These are phyloP conservation scores for Dictyostelium discoideum DNA, from an alignment of 78 protist species.

Conservation along the genomic window DNA sequence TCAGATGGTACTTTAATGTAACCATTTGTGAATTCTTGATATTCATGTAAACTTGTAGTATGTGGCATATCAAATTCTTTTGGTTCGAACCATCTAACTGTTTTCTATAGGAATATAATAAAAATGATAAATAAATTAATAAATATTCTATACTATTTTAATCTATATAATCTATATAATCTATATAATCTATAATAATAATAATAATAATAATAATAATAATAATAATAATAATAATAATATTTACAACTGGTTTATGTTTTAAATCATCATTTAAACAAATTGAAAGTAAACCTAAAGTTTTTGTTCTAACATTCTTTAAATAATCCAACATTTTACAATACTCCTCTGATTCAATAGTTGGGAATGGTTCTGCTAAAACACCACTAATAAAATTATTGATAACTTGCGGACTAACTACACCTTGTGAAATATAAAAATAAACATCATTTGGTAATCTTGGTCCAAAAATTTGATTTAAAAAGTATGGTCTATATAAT, in stretches of 20 bases:
- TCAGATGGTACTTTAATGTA: neutral
- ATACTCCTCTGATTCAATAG: conserved; percentile 57
- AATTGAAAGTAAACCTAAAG: conserved; percentile 32
- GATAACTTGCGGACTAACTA: conserved; percentile 60
- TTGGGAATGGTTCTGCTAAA: conserved; percentile 63
- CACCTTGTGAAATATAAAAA: conserved; percentile 74
- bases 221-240: neutral
- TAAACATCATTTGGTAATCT: conserved; percentile 76
- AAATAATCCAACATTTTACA: conserved; percentile 61
- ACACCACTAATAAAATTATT: conserved; percentile 63
- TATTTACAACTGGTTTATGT: conserved; percentile 16
- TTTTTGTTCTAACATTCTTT: conserved; percentile 51
- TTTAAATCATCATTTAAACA: conserved; percentile 41
- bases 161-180: neutral
- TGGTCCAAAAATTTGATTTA: conserved; percentile 70
- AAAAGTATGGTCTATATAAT: conserved; percentile 14
- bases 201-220: too few species aligned
- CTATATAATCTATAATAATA: too few species aligned
- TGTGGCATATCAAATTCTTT: conserved; percentile 68
- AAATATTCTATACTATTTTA: neutral
- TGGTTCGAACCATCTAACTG: conserved; percentile 71
- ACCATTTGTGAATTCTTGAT: neutral
- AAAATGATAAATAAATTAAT: neutral
- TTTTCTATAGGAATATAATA: neutral
- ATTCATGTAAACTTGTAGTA: neutral